Base-by-base conservation (phyloP, 164 flowering plant genomes). In the Chimonanthus praecox region DNA sequence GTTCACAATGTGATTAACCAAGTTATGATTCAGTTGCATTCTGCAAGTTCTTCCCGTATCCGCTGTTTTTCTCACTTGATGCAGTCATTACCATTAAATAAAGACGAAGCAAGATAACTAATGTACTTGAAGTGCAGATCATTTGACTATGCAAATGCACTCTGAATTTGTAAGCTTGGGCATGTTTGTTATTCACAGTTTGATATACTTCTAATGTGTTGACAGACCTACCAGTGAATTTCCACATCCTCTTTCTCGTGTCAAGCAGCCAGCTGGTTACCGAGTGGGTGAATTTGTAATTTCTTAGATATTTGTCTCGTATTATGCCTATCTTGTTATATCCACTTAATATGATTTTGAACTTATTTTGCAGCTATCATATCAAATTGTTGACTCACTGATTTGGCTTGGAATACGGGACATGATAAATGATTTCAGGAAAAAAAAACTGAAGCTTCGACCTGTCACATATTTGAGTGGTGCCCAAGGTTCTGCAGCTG, bases 401-500 rank as follows among this genome's bases (percentile, higher is more conserved):
- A 94, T 96, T 78, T 96, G 99, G 99, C 96, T 96, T 74, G 99
- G 99, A 73, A 96, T 96, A 75, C 82, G 98, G 48, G 99, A 96
- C 85, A 87, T 96, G 95, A 90, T 96, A 77, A 96, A 96, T 84
- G 98, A 96, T 82, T 71, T 92, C 67, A 84, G 99, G 78, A 96
- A 96, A 83, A 96, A 92, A 76, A 94, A 87, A 82, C 80, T 96
- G 77, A 92, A 92, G 83, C 78, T 96, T 67, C 89, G 99, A 16
- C 99, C 99, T 60, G 97, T 96, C 64, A 94, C 99, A 7, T 96
- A 96, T 82, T 84, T 96, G 75, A 94, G 99, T 89, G 99, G 99
- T 75, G 82, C 97, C 9, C 98, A 95, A 78, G 95, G 93, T 45
- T 90, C 90, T 71, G 89, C 89, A 49, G 79, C 91, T 46, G 90